Evolutionary conservation across 306 rosid species (phyloP).

Genomic region (Casuarina equisetifolia): DNA sequence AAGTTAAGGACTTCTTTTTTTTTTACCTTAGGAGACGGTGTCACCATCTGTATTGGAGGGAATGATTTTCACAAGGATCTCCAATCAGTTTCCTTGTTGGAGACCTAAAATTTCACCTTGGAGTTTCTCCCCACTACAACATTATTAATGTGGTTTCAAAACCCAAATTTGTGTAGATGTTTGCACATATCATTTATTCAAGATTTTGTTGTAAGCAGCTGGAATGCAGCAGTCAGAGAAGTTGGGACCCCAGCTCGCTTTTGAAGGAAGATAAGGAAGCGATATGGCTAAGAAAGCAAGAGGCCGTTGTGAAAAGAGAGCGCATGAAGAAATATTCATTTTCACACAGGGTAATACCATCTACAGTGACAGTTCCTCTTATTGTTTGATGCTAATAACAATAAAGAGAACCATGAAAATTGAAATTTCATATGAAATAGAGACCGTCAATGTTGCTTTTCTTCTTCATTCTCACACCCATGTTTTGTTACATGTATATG

Average conservation of each 20-base stretch:
- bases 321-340: constrained; percentile 80
- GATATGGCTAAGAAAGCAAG: constrained; percentile 58
- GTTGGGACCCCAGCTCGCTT: constrained; percentile 60
- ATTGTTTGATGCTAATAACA: neutral
- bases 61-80: constrained; percentile 5
- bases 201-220: constrained; percentile 40
- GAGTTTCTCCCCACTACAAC: neutral
- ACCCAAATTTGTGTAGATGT: constrained; percentile 14
- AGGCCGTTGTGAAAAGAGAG: constrained; percentile 66
- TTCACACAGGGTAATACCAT: constrained; percentile 63
- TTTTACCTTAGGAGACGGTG: neutral
- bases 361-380: neutral
- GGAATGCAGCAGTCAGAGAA: constrained; percentile 46
- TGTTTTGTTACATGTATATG: neutral
- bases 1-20: neutral
- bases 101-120: neutral
- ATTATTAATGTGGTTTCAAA: neutral
- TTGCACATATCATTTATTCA: constrained; percentile 23
- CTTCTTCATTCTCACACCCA: neutral
- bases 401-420: too few relatives aligned
- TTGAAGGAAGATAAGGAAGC: constrained; percentile 62
- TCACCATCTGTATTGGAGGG: constrained; percentile 4
- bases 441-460: neutral
- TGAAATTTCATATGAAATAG: too few relatives aligned
- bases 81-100: neutral